Conservation (phyloP, 2,329 filamentous ascomycete species). For the Penicillium sp. region DNA sequence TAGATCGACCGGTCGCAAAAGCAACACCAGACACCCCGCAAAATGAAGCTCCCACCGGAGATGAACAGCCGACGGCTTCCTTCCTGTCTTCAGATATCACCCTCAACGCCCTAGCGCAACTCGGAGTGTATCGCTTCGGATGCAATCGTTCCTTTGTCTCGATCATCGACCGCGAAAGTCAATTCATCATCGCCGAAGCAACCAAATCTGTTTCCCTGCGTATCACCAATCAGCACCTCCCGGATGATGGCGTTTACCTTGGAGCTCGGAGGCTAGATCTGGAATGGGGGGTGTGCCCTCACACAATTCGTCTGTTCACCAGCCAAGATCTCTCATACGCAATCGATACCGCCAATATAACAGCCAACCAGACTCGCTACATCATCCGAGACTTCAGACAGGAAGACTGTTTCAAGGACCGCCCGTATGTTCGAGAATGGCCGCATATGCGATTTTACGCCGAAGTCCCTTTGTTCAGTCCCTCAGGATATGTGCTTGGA, state of each 20-base stretch:
- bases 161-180: constrained; percentile 51
- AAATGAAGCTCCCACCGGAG: constrained; percentile 1
- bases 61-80: constrained; percentile 5
- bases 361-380: constrained; percentile 31
- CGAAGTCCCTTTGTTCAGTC: constrained; percentile 61
- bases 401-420: constrained; percentile 37
- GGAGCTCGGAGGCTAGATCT: constrained; percentile 28
- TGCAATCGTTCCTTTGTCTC: constrained; percentile 52
- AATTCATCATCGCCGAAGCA: constrained; percentile 56
- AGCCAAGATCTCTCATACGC: constrained; percentile 16
- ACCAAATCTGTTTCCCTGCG: constrained; percentile 45
- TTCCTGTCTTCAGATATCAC: constrained; percentile 28
- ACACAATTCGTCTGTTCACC: constrained; percentile 26
- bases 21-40: background rate
- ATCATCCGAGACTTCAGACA: constrained; percentile 41
- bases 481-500: constrained; percentile 57
- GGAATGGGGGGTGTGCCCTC: constrained; percentile 21
- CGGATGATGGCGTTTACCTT: constrained; percentile 35
- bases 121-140: constrained; percentile 48
- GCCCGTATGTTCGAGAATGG: constrained; percentile 33
- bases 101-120: constrained; percentile 54
- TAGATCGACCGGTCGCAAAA: background rate
- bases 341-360: constrained; percentile 24
- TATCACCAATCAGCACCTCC: constrained; percentile 23
- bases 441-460: constrained; percentile 53